Percentiles rank a stretch among this genome's conserved stretches.
phyloP scores from a whole-genome alignment of 2,329 filamentous ascomycete species.

The Paramyrothecium sp. region DNA sequence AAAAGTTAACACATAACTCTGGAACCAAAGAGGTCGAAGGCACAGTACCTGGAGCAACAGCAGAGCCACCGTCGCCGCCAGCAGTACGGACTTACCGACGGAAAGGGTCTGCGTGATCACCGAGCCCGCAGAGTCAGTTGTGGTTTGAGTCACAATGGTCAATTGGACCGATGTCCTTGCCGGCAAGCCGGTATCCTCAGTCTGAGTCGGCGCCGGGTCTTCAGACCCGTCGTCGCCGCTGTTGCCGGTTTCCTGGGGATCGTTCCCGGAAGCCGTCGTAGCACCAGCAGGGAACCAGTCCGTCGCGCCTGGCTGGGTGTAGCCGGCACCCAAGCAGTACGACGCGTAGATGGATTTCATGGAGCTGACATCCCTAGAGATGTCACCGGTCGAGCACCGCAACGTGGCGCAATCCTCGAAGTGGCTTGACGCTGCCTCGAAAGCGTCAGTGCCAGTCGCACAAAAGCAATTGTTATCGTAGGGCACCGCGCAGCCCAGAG shows the following conservation, averaged over 20 bases:
- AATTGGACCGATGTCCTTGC: constrained; percentile 17
- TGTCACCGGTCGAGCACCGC: constrained; percentile 16
- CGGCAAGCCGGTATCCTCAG: constrained; percentile 12
- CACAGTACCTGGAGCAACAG: constrained; percentile 25
- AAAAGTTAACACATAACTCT: constrained; percentile 5
- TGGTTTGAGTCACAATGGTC: constrained; percentile 22
- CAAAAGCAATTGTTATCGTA: constrained; percentile 24
- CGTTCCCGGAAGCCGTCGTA: constrained; percentile 5
- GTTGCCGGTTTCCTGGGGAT: neutral
- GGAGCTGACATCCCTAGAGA: constrained; percentile 16
- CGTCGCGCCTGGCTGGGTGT: constrained; percentile 19
- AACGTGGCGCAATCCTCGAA: constrained; percentile 19
- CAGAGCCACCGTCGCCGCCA: constrained; percentile 19
- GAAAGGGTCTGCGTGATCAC: constrained; percentile 10
- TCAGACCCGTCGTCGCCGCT: constrained; percentile 4
- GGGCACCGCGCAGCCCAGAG: constrained; percentile 18
- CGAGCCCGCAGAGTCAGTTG: constrained; percentile 13
- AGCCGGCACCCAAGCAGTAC: constrained; percentile 23
- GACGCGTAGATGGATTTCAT: constrained; percentile 22
- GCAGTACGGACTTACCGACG: constrained; percentile 25
- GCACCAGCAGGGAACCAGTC: constrained; percentile 19
- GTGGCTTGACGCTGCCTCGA: constrained; percentile 12
- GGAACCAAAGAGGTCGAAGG: neutral
- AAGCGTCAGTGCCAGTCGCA: constrained; percentile 16
- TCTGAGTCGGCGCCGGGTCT: constrained; percentile 13